phyloP scores from a whole-genome alignment of 495 filamentous ascomycete species.

The Hypoxylon rickii region DNA sequence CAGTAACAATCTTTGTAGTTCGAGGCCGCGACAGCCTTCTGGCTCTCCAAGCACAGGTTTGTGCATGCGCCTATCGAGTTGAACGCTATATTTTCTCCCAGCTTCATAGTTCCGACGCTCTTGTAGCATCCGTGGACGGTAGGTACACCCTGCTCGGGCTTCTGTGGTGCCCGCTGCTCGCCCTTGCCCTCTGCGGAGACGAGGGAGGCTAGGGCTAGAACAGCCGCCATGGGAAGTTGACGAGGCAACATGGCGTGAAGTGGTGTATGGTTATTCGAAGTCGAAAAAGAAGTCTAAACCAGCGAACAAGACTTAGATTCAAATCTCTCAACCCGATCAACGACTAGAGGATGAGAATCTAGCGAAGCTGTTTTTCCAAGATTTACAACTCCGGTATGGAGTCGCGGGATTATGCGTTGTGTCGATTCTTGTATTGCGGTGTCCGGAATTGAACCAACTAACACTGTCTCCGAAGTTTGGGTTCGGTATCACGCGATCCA shows the following conservation, averaged over 20 bases:
- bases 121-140: conserved; percentile 40
- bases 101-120: conserved; percentile 30
- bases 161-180: conserved; percentile 20
- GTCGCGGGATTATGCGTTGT: conserved; percentile 5
- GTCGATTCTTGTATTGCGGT: conserved; percentile 13
- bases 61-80: conserved; percentile 35
- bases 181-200: background rate
- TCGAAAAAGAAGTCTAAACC: conserved; percentile 3
- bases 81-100: conserved; percentile 7
- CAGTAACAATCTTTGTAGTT: conserved; percentile 60
- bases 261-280: background rate
- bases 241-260: conserved; percentile 30
- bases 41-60: conserved; percentile 14
- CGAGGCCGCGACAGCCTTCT: conserved; percentile 22
- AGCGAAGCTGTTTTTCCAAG: background rate
- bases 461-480: conserved; percentile 2
- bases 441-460: conserved; percentile 6
- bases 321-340: conserved; percentile 34
- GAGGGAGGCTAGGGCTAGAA: conserved; percentile 31
- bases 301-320: conserved; percentile 7
- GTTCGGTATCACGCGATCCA: conserved; percentile 6
- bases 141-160: conserved; percentile 24
- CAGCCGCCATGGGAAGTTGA: conserved; percentile 31
- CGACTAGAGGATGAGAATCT: conserved; percentile 31
- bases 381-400: conserved; percentile 18